Evolutionary conservation across 306 rosid species (phyloP), one percentile per base, ranked within the genome.

Genomic region (Ceratonia siliqua): DNA sequence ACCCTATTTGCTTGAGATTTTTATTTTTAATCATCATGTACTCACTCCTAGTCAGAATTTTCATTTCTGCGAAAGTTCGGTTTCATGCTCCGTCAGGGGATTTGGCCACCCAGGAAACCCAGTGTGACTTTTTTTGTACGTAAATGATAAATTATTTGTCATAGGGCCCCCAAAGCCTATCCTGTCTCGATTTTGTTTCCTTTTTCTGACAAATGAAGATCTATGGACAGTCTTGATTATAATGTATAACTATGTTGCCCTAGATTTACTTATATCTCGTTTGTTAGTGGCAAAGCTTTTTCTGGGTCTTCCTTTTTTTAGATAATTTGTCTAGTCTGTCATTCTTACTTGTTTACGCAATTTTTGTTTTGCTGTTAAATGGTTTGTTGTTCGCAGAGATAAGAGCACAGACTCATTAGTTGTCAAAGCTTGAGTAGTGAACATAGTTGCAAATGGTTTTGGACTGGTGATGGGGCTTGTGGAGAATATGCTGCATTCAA

Each of bases 381-480:
- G 38, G 2, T 70, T 64, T 30, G 2, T 3, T 67, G 65, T 56
- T 24, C 41, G 13, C 15, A 30, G 59, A 49, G 57, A 35, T 32
- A 15, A 53, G 72, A 63, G 15, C 17, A 68, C 18, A 7, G 24
- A 32, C 18, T 57, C 22, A 5, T 81, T 75, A 54, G 27, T 18
- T 67, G 52, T 20, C 48, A 22, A 17, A 43, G 41, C 56, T 67
- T 65, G 78, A 42, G 13, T 4, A 59, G 68, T 36, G 50, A 30
- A 46, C 22, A 22, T 57, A 2, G 25, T 74, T 25, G 3, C 68
- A 42, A 58, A 61, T 73, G 82, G 15, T 42, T 63, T 39, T 18
- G 68, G 70, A 49, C 52, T 62, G 62, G 75, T 81, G 72, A 78
- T 87, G 75, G 68, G 72, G 74, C 25, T 83, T 72, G 48, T 77